A percentile compares a stretch with the other conserved stretches of the same genome.
These are phyloP conservation scores for Angomonas ambiguus DNA, from an alignment of 208 protist species.

Conservation along the genomic window DNA sequence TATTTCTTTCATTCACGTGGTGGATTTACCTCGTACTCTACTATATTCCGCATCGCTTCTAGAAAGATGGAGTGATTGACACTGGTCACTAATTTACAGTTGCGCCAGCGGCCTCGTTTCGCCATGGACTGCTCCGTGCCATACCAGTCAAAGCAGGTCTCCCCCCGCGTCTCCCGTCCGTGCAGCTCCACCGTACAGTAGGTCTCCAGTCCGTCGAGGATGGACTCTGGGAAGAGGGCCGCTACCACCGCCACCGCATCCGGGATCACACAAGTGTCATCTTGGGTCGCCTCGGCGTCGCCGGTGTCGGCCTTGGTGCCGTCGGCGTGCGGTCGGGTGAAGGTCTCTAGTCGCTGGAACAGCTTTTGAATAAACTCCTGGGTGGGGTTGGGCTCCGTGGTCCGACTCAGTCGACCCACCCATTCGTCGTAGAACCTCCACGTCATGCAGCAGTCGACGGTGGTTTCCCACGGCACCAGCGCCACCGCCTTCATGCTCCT, in stretches of 20 bases:
- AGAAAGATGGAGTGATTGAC: slow-evolving; percentile 35
- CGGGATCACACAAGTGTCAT: slow-evolving; percentile 78
- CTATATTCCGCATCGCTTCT: slow-evolving; percentile 40
- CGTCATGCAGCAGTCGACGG: slow-evolving; percentile 71
- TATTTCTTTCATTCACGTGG: neutral
- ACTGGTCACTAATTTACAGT: slow-evolving; percentile 58
- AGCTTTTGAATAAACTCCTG: slow-evolving; percentile 73
- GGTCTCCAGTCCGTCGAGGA: slow-evolving; percentile 59
- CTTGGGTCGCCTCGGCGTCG: slow-evolving; percentile 68
- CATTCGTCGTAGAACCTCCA: slow-evolving; percentile 74
- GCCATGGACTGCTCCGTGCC: slow-evolving; percentile 83
- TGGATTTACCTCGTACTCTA: slow-evolving; percentile 26
- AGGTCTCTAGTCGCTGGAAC: slow-evolving; percentile 65
- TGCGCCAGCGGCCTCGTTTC: slow-evolving; percentile 74
- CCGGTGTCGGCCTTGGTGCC: slow-evolving; percentile 67
- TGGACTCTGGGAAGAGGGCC: slow-evolving; percentile 44
- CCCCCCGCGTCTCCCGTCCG: slow-evolving; percentile 61
- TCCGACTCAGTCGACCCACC: slow-evolving; percentile 24
- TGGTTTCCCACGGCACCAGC: slow-evolving; percentile 72
- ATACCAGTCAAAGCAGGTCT: slow-evolving; percentile 79
- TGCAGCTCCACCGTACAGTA: slow-evolving; percentile 71
- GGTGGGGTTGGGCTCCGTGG: slow-evolving; percentile 23
- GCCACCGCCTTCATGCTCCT: slow-evolving; percentile 44
- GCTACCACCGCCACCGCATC: slow-evolving; percentile 71
- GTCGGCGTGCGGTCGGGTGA: slow-evolving; percentile 58